Base-by-base conservation (phyloP, 768 basidiomycete genomes). In the Trametes sanguinea region DNA sequence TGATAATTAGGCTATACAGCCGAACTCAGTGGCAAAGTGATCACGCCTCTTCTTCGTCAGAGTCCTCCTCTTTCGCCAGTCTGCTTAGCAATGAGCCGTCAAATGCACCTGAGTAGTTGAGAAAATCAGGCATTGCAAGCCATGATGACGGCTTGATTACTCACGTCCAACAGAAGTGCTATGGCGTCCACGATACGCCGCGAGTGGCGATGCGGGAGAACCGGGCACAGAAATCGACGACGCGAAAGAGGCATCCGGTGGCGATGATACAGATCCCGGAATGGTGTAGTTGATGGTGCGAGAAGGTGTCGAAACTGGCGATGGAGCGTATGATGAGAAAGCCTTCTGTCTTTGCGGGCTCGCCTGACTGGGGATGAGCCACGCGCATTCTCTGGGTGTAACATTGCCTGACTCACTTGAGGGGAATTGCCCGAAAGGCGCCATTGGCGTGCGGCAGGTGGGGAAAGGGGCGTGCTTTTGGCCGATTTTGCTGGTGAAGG, bases 151-250 rank as follows among this genome's bases (percentile, higher is more conserved):
- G 14, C 2, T 22, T 27, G 27, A 47, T 2, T 50, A 80, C 35
- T 37, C 35, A 37, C 77, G 76, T 57, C 75, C 79, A 6, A 69
- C 69, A 3, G 71, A 68, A 33, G 69, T 61, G 16, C 71, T 68
- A 56, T 79, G 78, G 55, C 69, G 74, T 32, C 78, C 78, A 13
- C 76, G 67, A 52, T 78, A 78, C 4, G 77, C 74, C 7, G 76
- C 74, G 10, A 78, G 71, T n/a, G 71, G 69, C 13, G 67, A 70
- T 3, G 66, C 62, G 16, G 71, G 71, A 0, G 69, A 68, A 0
- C 55, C 62, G 1, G 68, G 67, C 1, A 66, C 48, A 13, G 71
- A 62, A 7, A 68, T 37, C 9, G 77, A 76, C 4, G 77, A 76
- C 0, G 75, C 71, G 6, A 77, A 74, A 1, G 78, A 77, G 33